Conservation (phyloP, 208 protist species). For the Trypanosoma caninum region DNA sequence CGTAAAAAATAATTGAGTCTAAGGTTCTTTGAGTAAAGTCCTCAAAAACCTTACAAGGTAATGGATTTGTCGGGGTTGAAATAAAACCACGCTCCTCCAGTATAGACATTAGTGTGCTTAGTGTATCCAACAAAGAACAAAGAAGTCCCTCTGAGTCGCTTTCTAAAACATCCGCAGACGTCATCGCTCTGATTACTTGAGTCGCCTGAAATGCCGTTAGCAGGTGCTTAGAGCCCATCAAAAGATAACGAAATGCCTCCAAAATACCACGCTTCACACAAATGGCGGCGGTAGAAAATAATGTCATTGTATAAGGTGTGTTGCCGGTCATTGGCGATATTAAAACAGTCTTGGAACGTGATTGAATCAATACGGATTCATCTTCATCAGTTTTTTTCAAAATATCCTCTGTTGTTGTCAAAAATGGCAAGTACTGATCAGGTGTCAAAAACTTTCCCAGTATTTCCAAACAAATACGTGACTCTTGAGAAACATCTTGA, state of each 20-base stretch:
- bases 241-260: constrained; percentile 52
- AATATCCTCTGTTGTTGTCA: constrained; percentile 57
- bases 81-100: constrained; percentile 58
- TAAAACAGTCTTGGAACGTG: constrained; percentile 60
- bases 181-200: constrained; percentile 62
- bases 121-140: constrained; percentile 45
- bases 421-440: constrained; percentile 86
- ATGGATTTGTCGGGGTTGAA: constrained; percentile 41
- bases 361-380: constrained; percentile 30
- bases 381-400: constrained; percentile 35
- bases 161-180: constrained; percentile 56
- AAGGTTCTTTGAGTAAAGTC: constrained; percentile 66
- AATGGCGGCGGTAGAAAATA: constrained; percentile 84
- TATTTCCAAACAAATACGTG: constrained; percentile 70
- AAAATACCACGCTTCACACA: constrained; percentile 79
- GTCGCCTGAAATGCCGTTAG: constrained; percentile 58
- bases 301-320: constrained; percentile 30
- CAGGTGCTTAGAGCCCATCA: constrained; percentile 58
- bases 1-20: constrained; percentile 80
- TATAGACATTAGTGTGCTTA: constrained; percentile 35
- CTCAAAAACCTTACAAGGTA: constrained; percentile 43
- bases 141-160: constrained; percentile 66
- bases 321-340: constrained; percentile 38
- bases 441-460: constrained; percentile 86
- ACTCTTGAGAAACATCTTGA: constrained; percentile 60